phyloP scores from a whole-genome alignment of 495 filamentous ascomycete species.

The Bathelium albidoporum region DNA sequence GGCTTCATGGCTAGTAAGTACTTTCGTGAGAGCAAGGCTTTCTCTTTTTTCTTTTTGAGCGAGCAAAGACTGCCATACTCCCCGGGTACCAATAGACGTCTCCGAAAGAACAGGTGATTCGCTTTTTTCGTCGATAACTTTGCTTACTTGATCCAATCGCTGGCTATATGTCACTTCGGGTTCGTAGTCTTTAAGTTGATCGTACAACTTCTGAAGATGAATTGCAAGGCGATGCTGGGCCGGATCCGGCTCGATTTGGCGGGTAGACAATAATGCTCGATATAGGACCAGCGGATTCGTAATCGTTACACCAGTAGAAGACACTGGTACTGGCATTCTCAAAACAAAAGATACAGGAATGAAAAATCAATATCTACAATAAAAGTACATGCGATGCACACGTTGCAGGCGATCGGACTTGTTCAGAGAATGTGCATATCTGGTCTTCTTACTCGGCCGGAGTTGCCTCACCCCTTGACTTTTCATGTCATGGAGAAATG shows the following conservation, averaged over 20 bases:
- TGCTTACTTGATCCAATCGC: constrained; percentile 42
- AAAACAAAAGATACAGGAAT: not conserved
- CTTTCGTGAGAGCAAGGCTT: constrained; percentile 47
- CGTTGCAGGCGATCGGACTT: too few species aligned
- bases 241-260: constrained; percentile 48
- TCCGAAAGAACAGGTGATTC: not conserved
- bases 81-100: constrained; percentile 14
- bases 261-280: constrained; percentile 48
- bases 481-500: too few species aligned
- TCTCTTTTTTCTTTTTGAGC: constrained; percentile 34
- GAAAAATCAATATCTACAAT: not conserved
- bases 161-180: constrained; percentile 51
- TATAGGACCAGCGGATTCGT: constrained; percentile 66
- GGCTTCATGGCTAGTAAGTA: constrained; percentile 51
- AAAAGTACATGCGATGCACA: too few species aligned
- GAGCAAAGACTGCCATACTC: constrained; percentile 29
- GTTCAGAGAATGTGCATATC: not conserved
- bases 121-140: constrained; percentile 25
- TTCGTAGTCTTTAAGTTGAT: constrained; percentile 55
- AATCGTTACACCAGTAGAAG: constrained; percentile 43
- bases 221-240: constrained; percentile 58
- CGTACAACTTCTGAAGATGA: constrained; percentile 59
- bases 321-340: constrained; percentile 21
- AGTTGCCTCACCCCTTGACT: not conserved
- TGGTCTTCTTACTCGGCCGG: not conserved